phyloP scores from a whole-genome alignment of 2,329 filamentous ascomycete species.

The Fusarium sp. region DNA sequence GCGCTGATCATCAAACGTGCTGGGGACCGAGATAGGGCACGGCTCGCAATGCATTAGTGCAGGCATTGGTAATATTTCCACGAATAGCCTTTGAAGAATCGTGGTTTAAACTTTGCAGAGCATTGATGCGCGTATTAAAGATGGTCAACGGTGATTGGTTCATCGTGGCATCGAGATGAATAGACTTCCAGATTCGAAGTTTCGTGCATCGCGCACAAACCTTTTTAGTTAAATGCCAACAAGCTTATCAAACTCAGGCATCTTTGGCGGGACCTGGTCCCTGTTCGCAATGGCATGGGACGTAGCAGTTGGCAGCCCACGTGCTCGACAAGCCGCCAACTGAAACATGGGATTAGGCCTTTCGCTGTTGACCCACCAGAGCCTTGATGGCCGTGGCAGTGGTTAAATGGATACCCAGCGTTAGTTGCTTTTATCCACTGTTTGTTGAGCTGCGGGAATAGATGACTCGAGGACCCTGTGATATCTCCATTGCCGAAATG shows the following conservation, averaged over 20 bases:
- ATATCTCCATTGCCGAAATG: neutral
- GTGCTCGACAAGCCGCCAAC: no score
- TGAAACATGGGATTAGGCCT: neutral
- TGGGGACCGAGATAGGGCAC: neutral
- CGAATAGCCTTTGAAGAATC: neutral
- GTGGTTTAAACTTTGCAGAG: neutral
- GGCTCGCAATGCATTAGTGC: neutral
- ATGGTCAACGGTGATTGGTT: neutral
- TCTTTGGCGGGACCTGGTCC: neutral
- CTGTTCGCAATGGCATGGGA: fast-evolving
- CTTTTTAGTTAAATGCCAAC: neutral
- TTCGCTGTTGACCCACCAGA: neutral
- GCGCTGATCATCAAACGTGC: neutral
- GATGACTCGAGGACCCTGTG: neutral
- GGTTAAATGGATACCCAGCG: no score
- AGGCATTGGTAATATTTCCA: neutral
- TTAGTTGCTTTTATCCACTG: fast-evolving
- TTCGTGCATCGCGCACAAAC: neutral
- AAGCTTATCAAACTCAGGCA: neutral
- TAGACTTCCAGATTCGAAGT: neutral
- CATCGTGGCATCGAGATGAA: neutral
- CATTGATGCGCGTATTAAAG: fast-evolving
- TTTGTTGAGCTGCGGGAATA: neutral
- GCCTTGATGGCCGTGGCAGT: neutral
- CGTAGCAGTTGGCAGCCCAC: neutral